phyloP scores from a whole-genome alignment of 176 grass and related monocot species.

The Cenchrus americanus region DNA sequence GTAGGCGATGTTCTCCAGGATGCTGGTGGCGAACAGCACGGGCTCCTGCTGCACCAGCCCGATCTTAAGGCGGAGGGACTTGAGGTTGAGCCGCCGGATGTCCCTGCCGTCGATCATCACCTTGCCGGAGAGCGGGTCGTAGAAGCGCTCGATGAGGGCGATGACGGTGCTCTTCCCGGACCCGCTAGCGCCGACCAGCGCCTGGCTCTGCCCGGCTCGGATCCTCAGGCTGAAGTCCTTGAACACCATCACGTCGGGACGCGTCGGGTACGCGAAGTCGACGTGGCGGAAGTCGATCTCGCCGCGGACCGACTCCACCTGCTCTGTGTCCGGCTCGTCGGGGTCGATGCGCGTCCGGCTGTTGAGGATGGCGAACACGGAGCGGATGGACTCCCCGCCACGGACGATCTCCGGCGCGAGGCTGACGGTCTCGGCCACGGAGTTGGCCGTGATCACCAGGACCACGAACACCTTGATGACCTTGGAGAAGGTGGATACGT shows the following conservation, averaged over 20 bases:
- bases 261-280: constrained; percentile 80
- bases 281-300: constrained; percentile 81
- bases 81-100: constrained; percentile 70
- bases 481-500: constrained; percentile 85
- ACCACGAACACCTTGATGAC: constrained; percentile 97
- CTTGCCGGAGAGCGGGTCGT: constrained; percentile 82
- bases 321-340: constrained; percentile 71
- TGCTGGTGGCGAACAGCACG: constrained; percentile 74
- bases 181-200: constrained; percentile 72
- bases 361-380: constrained; percentile 78
- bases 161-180: constrained; percentile 81
- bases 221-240: constrained; percentile 77
- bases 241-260: constrained; percentile 75
- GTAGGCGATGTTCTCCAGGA: constrained; percentile 88
- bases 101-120: constrained; percentile 84
- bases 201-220: constrained; percentile 66
- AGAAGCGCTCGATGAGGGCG: constrained; percentile 79
- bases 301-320: constrained; percentile 54
- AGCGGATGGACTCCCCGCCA: constrained; percentile 87
- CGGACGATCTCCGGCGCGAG: constrained; percentile 82
- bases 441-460: constrained; percentile 90
- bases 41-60: constrained; percentile 92
- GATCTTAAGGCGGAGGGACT: constrained; percentile 67
- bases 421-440: constrained; percentile 89
- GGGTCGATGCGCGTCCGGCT: constrained; percentile 67